Evolutionary conservation across 2,329 filamentous ascomycete species (phyloP).

Genomic region (Ophiostoma himal-ulmi): DNA sequence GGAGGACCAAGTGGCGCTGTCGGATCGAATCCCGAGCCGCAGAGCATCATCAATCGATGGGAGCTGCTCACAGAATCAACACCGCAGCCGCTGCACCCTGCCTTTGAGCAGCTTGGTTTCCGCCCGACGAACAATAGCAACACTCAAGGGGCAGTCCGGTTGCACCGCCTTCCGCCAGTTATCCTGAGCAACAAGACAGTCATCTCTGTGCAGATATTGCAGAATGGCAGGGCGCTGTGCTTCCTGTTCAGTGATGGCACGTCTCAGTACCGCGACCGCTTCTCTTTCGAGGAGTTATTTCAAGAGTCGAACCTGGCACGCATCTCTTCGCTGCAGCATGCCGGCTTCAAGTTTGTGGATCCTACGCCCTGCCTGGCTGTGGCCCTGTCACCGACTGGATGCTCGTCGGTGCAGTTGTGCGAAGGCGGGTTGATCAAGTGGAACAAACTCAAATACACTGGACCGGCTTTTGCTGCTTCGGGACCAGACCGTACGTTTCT

Average conservation of each 20-base stretch:
- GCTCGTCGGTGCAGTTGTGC: constrained; percentile 52
- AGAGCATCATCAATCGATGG: constrained; percentile 79
- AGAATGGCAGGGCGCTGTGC: constrained; percentile 65
- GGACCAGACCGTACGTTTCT: constrained; percentile 44
- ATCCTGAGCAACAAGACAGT: constrained; percentile 60
- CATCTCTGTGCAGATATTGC: constrained; percentile 60
- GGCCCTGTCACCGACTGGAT: constrained; percentile 56
- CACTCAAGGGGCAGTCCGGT: constrained; percentile 33
- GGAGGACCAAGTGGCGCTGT: not conserved
- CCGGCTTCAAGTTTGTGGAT: constrained; percentile 66
- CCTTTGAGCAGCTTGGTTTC: constrained; percentile 68
- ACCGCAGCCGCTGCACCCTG: constrained; percentile 61
- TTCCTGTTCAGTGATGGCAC: constrained; percentile 75
- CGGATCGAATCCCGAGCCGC: constrained; percentile 51
- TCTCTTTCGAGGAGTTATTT: constrained; percentile 63
- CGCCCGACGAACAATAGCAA: constrained; percentile 20
- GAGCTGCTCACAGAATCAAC: constrained; percentile 60
- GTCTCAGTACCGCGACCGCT: constrained; percentile 71
- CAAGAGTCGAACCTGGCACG: constrained; percentile 57
- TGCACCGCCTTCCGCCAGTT: constrained; percentile 63
- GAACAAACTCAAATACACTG: constrained; percentile 49
- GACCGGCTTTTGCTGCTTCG: constrained; percentile 44
- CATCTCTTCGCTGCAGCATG: constrained; percentile 66
- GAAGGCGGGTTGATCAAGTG: constrained; percentile 56
- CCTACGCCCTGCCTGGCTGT: constrained; percentile 45